Base-by-base conservation (phyloP, 2,329 filamentous ascomycete species). In the Trichoderma lentiforme region DNA sequence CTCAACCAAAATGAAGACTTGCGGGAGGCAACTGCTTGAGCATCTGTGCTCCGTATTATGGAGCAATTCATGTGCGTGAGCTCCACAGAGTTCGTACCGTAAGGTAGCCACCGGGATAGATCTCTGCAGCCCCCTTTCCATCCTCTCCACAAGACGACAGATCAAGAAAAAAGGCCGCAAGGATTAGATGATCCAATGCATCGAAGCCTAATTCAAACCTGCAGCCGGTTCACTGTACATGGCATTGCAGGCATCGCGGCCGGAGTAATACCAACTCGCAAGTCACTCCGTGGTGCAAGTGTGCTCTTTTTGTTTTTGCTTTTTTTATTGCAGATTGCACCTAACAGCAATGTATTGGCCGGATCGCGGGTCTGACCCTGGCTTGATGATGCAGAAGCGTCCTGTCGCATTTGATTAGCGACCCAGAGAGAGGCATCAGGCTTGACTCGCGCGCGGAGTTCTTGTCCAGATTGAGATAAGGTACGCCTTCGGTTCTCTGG, bases 371-470 rank as follows among this genome's bases (percentile, higher is more conserved):
- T 24, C 30, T 24, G 53, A 43, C 26, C 53, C 53, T 67, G 64
- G 64, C 64, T 67, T 51, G 21, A 68, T 12, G 65, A 8, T 60
- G 65, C 65, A 60, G 65, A 60, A 68, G 57, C 67, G 57, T 62
- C 28, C 57, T 61, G 57, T 61, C 36, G 57, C 67, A 53, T 70
- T 70, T 70, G 67, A 70, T 70, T 70, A 70, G 67, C 67, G 67
- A 70, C 67, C 67, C 57, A 70, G 67, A 62, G 39, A 47, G 14
- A 12, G 26, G 53, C 65, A 47, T 28, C 18, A 47, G 65, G 36
- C 68, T 64, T 71, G 68, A 71, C 68, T 71, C 68, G 68, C 68
- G 61, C 61, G 24, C 68, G 68, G 68, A 71, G 60, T 34, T 63
- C 68, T 63, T 71, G 68, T 63, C 68, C 68, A 39, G 24, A 71